These are phyloP conservation scores for Beauveria brongniartii DNA, from an alignment of 2,329 filamentous ascomycete genomes.

Conservation along the genomic window DNA sequence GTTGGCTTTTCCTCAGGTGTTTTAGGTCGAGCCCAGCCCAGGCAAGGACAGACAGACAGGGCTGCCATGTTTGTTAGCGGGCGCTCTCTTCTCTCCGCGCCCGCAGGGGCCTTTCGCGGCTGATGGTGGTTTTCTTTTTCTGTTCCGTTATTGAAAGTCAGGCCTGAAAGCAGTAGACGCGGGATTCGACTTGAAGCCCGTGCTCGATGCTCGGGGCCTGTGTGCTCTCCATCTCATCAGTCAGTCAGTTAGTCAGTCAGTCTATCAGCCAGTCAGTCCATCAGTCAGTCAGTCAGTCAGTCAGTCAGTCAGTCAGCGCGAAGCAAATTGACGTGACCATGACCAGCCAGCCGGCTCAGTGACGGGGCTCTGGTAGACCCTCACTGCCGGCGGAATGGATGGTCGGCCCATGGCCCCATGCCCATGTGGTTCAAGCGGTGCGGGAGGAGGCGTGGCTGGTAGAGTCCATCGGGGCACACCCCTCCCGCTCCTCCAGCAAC, in stretches of 20 bases:
- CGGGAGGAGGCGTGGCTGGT: neutral
- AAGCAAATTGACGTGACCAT: neutral
- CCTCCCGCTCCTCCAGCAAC: neutral
- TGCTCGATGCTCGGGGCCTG: neutral
- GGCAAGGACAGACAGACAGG: conserved; percentile 1
- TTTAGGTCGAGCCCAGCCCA: neutral
- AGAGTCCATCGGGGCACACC: neutral
- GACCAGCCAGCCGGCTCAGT: neutral
- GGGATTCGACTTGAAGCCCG: conserved; percentile 1
- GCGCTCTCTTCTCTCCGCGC: neutral
- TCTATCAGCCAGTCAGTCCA: no score
- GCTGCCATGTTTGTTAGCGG: conserved; percentile 8
- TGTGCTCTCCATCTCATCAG: neutral
- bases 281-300: neutral
- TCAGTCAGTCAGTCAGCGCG: neutral
- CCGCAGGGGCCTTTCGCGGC: neutral
- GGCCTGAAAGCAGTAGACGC: neutral
- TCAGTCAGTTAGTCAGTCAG: no score
- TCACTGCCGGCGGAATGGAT: conserved; percentile 8
- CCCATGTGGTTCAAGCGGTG: neutral
- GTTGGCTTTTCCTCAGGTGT: neutral
- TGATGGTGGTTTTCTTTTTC: neutral
- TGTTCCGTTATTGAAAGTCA: neutral
- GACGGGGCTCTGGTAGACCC: neutral
- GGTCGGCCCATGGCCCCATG: neutral